A percentile compares a stretch with the other conserved stretches of the same genome.
These are phyloP conservation scores for Polygonum aviculare DNA, from an alignment of 148 eudicot species.

Conservation along the genomic window DNA sequence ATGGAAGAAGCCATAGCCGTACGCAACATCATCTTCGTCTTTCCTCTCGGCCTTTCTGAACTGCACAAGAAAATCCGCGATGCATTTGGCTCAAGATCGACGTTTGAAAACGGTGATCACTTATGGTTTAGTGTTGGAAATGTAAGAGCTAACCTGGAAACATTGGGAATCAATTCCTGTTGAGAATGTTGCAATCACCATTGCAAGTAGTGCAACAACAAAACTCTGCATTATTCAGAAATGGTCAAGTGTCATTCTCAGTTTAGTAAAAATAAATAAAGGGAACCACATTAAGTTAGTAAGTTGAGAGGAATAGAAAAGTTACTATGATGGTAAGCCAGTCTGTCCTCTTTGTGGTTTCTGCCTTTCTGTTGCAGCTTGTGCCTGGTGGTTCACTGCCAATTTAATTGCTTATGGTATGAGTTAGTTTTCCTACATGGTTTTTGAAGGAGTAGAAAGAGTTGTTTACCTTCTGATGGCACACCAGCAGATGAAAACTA, in stretches of 20 bases:
- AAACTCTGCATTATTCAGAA: conserved; percentile 50
- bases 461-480: conserved; percentile 69
- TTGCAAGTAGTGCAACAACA: conserved; percentile 61
- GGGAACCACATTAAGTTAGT: not conserved
- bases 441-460: not conserved
- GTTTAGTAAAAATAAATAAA: not conserved
- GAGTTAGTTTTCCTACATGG: not conserved
- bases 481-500: conserved; percentile 84
- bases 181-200: conserved; percentile 82
- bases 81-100: not conserved
- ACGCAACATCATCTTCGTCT: conserved; percentile 61
- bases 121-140: not conserved
- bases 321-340: conserved; percentile 81
- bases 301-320: not conserved
- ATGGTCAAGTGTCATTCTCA: not conserved
- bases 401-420: too few species aligned
- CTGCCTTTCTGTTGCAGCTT: conserved; percentile 51
- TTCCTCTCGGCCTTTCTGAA: conserved; percentile 42
- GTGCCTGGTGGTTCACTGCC: conserved; percentile 72
- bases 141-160: conserved; percentile 42
- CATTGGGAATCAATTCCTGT: conserved; percentile 88
- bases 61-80: conserved; percentile 28
- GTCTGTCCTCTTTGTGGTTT: conserved; percentile 41
- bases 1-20: conserved; percentile 84
- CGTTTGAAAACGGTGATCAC: not conserved